phyloP scores from a whole-genome alignment of 495 filamentous ascomycete genomes.

The Neurospora discreta region DNA sequence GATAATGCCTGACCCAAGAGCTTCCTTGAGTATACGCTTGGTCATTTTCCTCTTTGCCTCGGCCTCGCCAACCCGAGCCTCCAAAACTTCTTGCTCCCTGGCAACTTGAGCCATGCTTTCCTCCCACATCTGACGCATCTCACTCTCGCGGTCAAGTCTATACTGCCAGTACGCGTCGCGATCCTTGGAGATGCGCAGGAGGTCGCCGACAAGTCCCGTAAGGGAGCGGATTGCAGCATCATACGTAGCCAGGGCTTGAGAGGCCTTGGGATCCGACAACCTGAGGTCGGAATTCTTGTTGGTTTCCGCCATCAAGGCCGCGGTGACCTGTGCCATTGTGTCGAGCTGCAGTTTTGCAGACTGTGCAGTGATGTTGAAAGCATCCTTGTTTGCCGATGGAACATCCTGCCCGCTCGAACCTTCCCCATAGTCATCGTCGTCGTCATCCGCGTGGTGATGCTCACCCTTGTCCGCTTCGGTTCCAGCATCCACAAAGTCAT shows the following conservation, averaged over 20 bases:
- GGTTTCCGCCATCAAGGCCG: conserved; percentile 66
- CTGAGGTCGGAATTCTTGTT: conserved; percentile 54
- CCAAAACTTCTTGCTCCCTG: conserved; percentile 82
- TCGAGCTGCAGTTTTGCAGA: conserved; percentile 89
- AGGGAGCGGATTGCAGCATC: conserved; percentile 81
- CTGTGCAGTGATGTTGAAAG: conserved; percentile 90
- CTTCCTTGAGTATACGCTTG: conserved; percentile 82
- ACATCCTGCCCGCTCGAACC: conserved; percentile 70
- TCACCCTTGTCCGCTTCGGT: conserved; percentile 22
- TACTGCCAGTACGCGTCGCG: conserved; percentile 96
- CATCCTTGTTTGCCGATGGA: conserved; percentile 67
- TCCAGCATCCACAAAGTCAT: conserved; percentile 29
- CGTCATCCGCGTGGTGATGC: conserved; percentile 35
- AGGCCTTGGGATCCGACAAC: conserved; percentile 62
- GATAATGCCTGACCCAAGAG: conserved; percentile 50
- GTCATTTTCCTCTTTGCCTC: conserved; percentile 82
- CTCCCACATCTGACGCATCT: conserved; percentile 91
- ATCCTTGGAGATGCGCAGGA: conserved; percentile 83
- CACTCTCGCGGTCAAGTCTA: conserved; percentile 75
- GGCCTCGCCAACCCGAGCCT: conserved; percentile 77
- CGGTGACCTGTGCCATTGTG: conserved; percentile 69
- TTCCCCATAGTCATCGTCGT: conserved; percentile 79
- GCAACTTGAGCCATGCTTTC: conserved; percentile 95
- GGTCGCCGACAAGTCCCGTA: conserved; percentile 74
- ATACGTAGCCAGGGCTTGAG: conserved; percentile 76